Base-by-base conservation (phyloP, 306 rosid species). In the Glycine tomentella region DNA sequence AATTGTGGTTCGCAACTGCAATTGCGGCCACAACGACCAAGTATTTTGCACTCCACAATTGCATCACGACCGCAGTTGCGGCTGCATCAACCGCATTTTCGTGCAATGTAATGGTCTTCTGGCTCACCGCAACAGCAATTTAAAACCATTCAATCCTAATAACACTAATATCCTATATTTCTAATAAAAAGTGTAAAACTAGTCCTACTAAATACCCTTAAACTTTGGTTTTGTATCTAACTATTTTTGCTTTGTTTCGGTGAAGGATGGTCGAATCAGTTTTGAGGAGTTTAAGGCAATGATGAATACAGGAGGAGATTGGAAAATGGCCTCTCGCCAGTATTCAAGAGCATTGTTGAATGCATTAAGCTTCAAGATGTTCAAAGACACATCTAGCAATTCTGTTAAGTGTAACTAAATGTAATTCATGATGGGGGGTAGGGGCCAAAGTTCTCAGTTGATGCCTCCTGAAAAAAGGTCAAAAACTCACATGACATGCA, bases 281-380 rank as follows among this genome's bases (percentile, higher is more conserved):
- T 94, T 81, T 70, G 90, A 88, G 51, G 98, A 92, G 84, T 94
- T 94, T 77, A 91, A 86, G 82, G 93, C 93, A 46, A 94, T 94
- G 98, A 90, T 91, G 97, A 92, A 87, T 84, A 81, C 92, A 42
- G 97, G 98, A 42, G 89, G 83, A 82, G 94, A 92, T 69, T 94
- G 97, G 97, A 94, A 94, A 87, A 94, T 94, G 98, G 83, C 97
- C n/a, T 94, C 98, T 50, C 94, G 98, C 7, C 97, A 92, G 63
- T 92, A 92, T 76, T 94, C 98, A 53, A 91, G 92, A 82, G 98
- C 90, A 58, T 36, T 94, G 87, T 87, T 94, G 69, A 93, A 82
- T 76, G 97, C 91, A 40, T 88, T 92, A 40, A 94, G 97, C 90
- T 72, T 84, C 83, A 92, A 86, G 84, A 52, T 94, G 90, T 90